Percentiles rank a stretch among this genome's conserved stretches.
Evolutionary conservation across 768 basidiomycete species (phyloP).

Genomic region (Leucosporidium creatinivorum): DNA sequence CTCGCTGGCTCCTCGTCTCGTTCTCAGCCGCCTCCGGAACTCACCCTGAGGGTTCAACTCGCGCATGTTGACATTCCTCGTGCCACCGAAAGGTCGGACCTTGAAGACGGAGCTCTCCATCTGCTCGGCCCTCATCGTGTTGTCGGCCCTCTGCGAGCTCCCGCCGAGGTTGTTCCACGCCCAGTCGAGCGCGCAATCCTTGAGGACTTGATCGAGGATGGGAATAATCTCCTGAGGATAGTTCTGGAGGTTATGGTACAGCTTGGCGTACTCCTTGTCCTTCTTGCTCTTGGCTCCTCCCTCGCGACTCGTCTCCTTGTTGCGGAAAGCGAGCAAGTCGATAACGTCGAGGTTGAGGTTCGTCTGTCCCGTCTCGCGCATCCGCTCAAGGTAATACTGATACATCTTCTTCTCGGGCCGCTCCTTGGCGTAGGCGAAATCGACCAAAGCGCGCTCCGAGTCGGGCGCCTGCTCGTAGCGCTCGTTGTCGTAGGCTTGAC

Average conservation of each 20-base stretch:
- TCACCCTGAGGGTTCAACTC: conserved; percentile 85
- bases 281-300: conserved; percentile 62
- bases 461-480: conserved; percentile 37
- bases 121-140: conserved; percentile 71
- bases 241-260: conserved; percentile 74
- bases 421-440: conserved; percentile 35
- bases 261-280: conserved; percentile 36
- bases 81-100: conserved; percentile 80
- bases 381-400: conserved; percentile 68
- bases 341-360: conserved; percentile 83
- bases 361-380: conserved; percentile 67
- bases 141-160: conserved; percentile 48
- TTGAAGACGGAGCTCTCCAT: conserved; percentile 85
- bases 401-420: conserved; percentile 50
- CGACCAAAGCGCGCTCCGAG: conserved; percentile 1
- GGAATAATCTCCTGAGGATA: conserved; percentile 97
- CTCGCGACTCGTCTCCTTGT: conserved; percentile 8
- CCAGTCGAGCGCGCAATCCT: conserved; percentile 81
- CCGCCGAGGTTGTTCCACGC: conserved; percentile 60
- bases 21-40: conserved; percentile 7
- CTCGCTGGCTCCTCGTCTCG: background rate
- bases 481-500: conserved; percentile 46
- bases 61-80: conserved; percentile 71
- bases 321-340: conserved; percentile 69
- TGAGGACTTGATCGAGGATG: conserved; percentile 91